Evolutionary conservation across 495 filamentous ascomycete genomes (phyloP).

Genomic region (Podospora fimiseda): DNA sequence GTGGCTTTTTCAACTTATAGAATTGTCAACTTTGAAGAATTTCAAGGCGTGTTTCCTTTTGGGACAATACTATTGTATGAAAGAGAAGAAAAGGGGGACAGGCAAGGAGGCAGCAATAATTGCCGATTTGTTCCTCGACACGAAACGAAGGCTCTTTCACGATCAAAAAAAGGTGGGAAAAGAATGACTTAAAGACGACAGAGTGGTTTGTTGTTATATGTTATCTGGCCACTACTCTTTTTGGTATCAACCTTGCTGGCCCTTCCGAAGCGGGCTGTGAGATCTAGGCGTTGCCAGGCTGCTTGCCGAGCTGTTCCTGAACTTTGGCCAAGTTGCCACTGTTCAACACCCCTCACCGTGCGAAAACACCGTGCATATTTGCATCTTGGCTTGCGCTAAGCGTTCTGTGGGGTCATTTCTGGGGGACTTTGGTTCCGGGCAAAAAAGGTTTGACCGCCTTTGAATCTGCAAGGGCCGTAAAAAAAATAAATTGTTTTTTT

Average conservation of each 20-base stretch:
- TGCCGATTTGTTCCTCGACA: too few relatives aligned
- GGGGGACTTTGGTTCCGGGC: too few relatives aligned
- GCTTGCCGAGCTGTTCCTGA: not conserved
- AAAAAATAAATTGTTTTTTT: slow-evolving; percentile 13
- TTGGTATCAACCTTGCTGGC: not conserved
- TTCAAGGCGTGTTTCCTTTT: too few relatives aligned
- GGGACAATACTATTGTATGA: too few relatives aligned
- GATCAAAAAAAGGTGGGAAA: too few relatives aligned
- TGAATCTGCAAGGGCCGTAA: slow-evolving; percentile 9
- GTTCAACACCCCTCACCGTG: slow-evolving; percentile 12
- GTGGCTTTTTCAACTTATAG: too few relatives aligned
- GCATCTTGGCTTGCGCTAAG: not conserved
- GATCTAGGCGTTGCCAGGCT: not conserved
- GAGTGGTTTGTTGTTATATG: too few relatives aligned
- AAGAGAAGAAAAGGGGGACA: too few relatives aligned
- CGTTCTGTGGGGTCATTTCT: not conserved
- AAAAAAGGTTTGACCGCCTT: slow-evolving; percentile 17
- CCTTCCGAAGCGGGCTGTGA: not conserved
- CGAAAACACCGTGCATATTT: slow-evolving; percentile 1
- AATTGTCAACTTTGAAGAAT: too few relatives aligned
- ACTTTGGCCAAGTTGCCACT: not conserved
- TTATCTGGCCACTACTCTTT: slow-evolving; percentile 20
- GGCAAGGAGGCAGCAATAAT: too few relatives aligned
- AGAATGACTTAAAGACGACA: too few relatives aligned
- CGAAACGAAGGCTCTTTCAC: too few relatives aligned